Percentiles rank a stretch among this genome's conserved stretches.
phyloP scores from a whole-genome alignment of 805 yeast genomes.

The Saccharomyces mikatae region DNA sequence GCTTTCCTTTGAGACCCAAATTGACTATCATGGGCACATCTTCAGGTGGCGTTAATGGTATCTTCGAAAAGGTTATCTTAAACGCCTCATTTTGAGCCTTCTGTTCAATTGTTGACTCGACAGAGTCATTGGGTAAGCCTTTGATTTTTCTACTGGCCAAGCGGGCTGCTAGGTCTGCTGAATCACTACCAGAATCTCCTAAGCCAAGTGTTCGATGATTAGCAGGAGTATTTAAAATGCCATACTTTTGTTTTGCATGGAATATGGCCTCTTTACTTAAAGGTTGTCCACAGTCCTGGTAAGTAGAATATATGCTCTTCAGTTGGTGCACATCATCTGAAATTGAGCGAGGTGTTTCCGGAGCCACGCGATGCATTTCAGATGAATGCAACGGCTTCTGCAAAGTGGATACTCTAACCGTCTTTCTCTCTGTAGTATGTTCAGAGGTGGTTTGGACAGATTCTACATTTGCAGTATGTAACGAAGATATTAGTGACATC shows the following conservation, averaged over 20 bases:
- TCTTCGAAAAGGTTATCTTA: not conserved
- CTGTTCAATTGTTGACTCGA: not conserved
- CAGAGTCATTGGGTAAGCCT: not conserved
- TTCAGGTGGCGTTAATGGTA: not conserved
- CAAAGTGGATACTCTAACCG: not conserved
- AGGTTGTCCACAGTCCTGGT: conserved; percentile 61
- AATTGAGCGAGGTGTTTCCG: not conserved
- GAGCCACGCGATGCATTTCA: not conserved
- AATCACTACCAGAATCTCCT: not conserved
- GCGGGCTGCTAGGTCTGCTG: not conserved
- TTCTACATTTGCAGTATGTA: not conserved
- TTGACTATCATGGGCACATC: not conserved
- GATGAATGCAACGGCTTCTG: not conserved
- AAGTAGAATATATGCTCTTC: conserved; percentile 34
- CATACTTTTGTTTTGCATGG: conserved; percentile 63
- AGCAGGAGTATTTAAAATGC: conserved; percentile 48
- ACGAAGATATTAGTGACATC: not conserved
- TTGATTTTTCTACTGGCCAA: not conserved
- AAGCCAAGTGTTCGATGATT: conserved; percentile 40
- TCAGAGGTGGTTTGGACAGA: not conserved
- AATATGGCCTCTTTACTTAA: conserved; percentile 68
- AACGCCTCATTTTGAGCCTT: not conserved
- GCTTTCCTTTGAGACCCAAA: not conserved
- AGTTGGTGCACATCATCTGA: not conserved
- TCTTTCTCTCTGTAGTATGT: not conserved